These are phyloP conservation scores for Mucor indicus DNA, from an alignment of 371 early-diverging fungal species.

Conservation along the genomic window DNA sequence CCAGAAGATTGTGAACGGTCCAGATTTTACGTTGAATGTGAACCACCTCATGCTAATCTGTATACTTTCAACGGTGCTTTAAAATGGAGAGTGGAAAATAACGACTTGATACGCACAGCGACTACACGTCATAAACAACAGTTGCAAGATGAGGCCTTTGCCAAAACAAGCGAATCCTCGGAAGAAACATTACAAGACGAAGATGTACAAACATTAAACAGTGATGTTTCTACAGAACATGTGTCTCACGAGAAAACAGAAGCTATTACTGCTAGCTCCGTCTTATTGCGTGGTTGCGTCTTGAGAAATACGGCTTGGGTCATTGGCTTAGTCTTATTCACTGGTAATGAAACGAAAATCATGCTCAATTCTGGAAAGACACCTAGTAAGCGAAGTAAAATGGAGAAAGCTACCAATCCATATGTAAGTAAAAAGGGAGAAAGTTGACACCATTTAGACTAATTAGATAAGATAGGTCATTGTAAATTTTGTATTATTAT, in stretches of 20 bases:
- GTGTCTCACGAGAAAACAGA: constrained; percentile 56
- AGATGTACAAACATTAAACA: background rate
- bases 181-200: background rate
- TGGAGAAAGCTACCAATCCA: constrained; percentile 94
- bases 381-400: constrained; percentile 91
- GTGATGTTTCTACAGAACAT: constrained; percentile 17
- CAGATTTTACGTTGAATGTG: constrained; percentile 72
- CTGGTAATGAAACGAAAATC: constrained; percentile 90
- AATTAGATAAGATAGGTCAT: constrained; percentile 33
- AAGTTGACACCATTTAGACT: no score
- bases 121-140: constrained; percentile 5
- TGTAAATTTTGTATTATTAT: constrained; percentile 41
- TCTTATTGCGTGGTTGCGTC: constrained; percentile 91
- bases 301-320: constrained; percentile 91
- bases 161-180: background rate
- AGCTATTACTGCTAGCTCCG: constrained; percentile 77
- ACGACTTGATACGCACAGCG: constrained; percentile 5
- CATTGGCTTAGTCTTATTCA: constrained; percentile 80
- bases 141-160: constrained; percentile 1
- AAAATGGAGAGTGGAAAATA: constrained; percentile 45
- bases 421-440: constrained; percentile 78
- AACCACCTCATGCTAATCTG: constrained; percentile 74
- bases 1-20: constrained; percentile 57
- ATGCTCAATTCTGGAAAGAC: constrained; percentile 89
- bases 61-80: constrained; percentile 76